These are phyloP conservation scores for Golubevia pallescens DNA, from an alignment of 1,284 basidiomycete genomes.

Conservation along the genomic window DNA sequence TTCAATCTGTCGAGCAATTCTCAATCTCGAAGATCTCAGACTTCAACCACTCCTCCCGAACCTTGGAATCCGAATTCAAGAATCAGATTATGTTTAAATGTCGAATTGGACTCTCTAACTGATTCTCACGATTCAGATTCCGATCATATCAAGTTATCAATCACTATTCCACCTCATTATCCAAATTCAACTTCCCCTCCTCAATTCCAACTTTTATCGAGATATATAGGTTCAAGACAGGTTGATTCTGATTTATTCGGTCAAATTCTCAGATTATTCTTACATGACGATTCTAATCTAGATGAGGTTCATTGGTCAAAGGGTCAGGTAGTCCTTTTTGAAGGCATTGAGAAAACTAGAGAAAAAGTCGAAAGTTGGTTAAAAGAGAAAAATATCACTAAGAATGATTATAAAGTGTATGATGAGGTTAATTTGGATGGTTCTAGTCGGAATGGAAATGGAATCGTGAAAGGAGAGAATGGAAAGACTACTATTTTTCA, in stretches of 20 bases:
- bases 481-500: background rate
- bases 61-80: background rate
- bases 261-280: constrained; percentile 34
- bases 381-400: constrained; percentile 6
- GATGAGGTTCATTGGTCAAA: constrained; percentile 2
- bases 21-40: background rate
- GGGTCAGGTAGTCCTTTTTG: constrained; percentile 51
- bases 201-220: constrained; percentile 45
- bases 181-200: constrained; percentile 26
- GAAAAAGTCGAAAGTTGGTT: constrained; percentile 49
- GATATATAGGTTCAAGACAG: constrained; percentile 36
- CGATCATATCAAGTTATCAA: constrained; percentile 23
- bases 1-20: constrained; percentile 8
- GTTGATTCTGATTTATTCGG: constrained; percentile 45
- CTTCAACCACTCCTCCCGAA: background rate
- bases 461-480: background rate
- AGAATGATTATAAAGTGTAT: background rate
- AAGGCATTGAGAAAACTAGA: constrained; percentile 52
- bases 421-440: background rate
- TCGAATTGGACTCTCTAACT: too few species aligned
- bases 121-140: too few species aligned
- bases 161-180: constrained; percentile 39
- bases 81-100: too few species aligned
- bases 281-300: constrained; percentile 15
- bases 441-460: too few species aligned